Conservation (phyloP, 768 basidiomycete species). For the Rossbeevera mucosa region DNA sequence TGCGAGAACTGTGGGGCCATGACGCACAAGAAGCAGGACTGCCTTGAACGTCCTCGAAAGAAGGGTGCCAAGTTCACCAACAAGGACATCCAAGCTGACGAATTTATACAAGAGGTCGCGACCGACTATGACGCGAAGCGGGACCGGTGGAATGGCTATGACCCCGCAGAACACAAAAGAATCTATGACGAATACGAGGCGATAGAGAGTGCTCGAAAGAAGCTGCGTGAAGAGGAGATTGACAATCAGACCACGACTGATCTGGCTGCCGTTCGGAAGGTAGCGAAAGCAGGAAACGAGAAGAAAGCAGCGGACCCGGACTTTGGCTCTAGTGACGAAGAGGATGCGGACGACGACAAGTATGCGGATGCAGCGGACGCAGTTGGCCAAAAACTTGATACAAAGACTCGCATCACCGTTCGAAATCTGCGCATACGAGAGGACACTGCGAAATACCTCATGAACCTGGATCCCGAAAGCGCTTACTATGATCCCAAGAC, state of each 20-base stretch:
- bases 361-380: conserved; percentile 98
- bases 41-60: conserved; percentile 93
- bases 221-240: conserved; percentile 92
- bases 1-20: conserved; percentile 99
- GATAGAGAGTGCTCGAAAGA: conserved; percentile 85
- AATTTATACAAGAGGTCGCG: conserved; percentile 77
- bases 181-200: conserved; percentile 95
- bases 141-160: conserved; percentile 98
- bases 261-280: conserved; percentile 84
- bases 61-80: conserved; percentile 93
- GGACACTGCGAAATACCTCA: conserved; percentile 97
- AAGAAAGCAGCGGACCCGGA: conserved; percentile 75
- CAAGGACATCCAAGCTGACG: conserved; percentile 87
- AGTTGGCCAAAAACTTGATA: conserved; percentile 96
- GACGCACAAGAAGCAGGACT: conserved; percentile 88
- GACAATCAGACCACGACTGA: conserved; percentile 96
- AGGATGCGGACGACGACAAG: conserved; percentile 95
- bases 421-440: conserved; percentile 97
- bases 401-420: conserved; percentile 97
- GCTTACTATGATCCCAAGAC: conserved; percentile 99
- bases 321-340: conserved; percentile 95
- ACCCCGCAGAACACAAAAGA: conserved; percentile 76
- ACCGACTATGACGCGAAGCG: conserved; percentile 88
- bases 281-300: conserved; percentile 85
- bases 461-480: conserved; percentile 91